A percentile compares a stretch with the other conserved stretches of the same genome.
phyloP scores from a whole-genome alignment of 768 basidiomycete genomes.

The Chiua virens region DNA sequence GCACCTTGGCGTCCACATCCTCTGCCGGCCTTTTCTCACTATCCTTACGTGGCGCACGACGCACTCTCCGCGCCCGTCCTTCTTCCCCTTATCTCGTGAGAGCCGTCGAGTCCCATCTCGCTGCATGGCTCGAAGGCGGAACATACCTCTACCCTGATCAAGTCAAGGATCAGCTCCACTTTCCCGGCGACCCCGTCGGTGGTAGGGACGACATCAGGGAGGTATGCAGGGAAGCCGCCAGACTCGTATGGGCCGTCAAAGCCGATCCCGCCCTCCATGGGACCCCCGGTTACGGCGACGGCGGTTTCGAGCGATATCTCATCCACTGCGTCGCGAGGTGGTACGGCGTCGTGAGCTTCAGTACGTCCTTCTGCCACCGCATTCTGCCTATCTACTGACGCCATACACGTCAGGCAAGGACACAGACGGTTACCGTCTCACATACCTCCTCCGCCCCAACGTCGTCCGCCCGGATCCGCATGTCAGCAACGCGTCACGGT shows the following conservation, averaged over 20 bases:
- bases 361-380: constrained; percentile 42
- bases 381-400: not conserved
- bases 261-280: not conserved
- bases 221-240: constrained; percentile 60
- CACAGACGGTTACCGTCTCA: constrained; percentile 56
- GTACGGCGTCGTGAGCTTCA: constrained; percentile 79
- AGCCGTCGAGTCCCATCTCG: constrained; percentile 66
- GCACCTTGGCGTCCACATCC: constrained; percentile 50
- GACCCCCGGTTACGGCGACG: constrained; percentile 36
- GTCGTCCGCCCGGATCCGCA: constrained; percentile 56
- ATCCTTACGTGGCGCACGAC: constrained; percentile 73
- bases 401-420: constrained; percentile 41
- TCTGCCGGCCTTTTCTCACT: constrained; percentile 76
- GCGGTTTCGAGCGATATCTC: constrained; percentile 76
- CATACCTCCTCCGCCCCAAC: constrained; percentile 80
- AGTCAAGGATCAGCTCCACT: constrained; percentile 20
- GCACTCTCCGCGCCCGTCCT: constrained; percentile 56
- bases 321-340: constrained; percentile 83
- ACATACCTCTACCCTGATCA: constrained; percentile 55
- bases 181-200: constrained; percentile 50
- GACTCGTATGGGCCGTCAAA: constrained; percentile 70
- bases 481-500: constrained; percentile 24
- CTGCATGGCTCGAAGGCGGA: constrained; percentile 63
- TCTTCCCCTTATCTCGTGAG: constrained; percentile 57
- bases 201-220: constrained; percentile 59